A percentile compares a stretch with the other conserved stretches of the same genome.
Conservation (phyloP, 2,329 filamentous ascomycete species). For the Monilinia aucupariae region DNA sequence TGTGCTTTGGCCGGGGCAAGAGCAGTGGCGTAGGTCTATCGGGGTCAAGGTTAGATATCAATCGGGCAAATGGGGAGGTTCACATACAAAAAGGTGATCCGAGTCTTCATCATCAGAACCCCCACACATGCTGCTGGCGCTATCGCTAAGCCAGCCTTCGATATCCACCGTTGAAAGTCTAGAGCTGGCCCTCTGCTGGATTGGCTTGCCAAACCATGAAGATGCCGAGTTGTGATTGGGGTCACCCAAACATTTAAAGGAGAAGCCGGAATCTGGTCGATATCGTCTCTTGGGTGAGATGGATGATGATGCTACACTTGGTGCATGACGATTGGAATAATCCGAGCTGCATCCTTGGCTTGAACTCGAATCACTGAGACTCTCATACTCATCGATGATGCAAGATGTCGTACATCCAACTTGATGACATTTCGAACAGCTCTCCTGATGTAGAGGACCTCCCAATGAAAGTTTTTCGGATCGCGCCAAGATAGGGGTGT, state of each 20-base stretch:
- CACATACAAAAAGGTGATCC: constrained; percentile 27
- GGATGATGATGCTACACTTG: background rate
- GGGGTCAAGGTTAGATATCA: background rate
- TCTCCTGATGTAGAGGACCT: constrained; percentile 21
- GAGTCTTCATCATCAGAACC: constrained; percentile 20
- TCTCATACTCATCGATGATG: constrained; percentile 20
- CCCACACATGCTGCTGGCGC: constrained; percentile 18
- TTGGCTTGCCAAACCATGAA: constrained; percentile 21
- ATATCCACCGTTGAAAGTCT: constrained; percentile 17
- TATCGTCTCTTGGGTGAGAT: background rate
- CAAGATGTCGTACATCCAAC: constrained; percentile 18
- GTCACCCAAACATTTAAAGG: constrained; percentile 27
- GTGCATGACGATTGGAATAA: background rate
- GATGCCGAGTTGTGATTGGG: constrained; percentile 14
- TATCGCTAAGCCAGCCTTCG: constrained; percentile 29
- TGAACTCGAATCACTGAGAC: constrained; percentile 8
- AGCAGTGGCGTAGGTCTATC: constrained; percentile 27
- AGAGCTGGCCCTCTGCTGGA: constrained; percentile 4
- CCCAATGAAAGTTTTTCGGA: constrained; percentile 23
- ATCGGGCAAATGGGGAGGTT: background rate
- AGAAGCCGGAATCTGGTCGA: constrained; percentile 25
- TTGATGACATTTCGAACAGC: constrained; percentile 17
- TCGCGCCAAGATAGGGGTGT: constrained; percentile 27
- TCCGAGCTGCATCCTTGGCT: constrained; percentile 3
- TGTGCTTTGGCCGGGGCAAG: constrained; percentile 27